Evolutionary conservation across 441 rosid genomes (phyloP).

Genomic region (Codiaeum variegatum): DNA sequence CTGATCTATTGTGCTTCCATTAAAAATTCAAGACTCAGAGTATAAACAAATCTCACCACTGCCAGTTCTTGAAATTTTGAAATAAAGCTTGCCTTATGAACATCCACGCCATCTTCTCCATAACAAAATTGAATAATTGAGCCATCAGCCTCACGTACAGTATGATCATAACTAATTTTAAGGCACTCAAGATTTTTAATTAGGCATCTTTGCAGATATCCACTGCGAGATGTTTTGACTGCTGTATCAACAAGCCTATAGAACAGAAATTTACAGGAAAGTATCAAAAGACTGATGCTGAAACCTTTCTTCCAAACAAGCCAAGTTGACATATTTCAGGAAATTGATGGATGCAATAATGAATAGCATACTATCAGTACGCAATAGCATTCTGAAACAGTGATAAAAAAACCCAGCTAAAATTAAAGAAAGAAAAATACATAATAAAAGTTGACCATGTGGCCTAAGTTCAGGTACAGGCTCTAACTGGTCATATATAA

Average conservation of each 20-base stretch:
- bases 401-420: not conserved
- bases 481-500: not conserved
- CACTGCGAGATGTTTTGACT: constrained; percentile 99
- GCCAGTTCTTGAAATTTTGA: constrained; percentile 68
- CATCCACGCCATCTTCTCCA: constrained; percentile 99
- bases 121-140: constrained; percentile 87
- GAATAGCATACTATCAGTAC: not conserved
- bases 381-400: not conserved
- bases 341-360: not conserved
- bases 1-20: constrained; percentile 6
- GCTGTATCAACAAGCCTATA: constrained; percentile 96
- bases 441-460: not conserved
- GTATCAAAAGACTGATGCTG: constrained; percentile 2
- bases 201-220: constrained; percentile 96
- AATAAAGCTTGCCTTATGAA: constrained; percentile 80
- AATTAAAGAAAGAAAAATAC: not conserved
- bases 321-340: not conserved
- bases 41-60: constrained; percentile 39
- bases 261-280: constrained; percentile 22
- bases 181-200: constrained; percentile 96
- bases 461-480: not conserved
- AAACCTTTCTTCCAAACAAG: not conserved
- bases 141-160: constrained; percentile 97
- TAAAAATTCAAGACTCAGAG: constrained; percentile 19
- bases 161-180: constrained; percentile 84